Conservation (phyloP, 345 rosid species). For the Brassica incana region DNA sequence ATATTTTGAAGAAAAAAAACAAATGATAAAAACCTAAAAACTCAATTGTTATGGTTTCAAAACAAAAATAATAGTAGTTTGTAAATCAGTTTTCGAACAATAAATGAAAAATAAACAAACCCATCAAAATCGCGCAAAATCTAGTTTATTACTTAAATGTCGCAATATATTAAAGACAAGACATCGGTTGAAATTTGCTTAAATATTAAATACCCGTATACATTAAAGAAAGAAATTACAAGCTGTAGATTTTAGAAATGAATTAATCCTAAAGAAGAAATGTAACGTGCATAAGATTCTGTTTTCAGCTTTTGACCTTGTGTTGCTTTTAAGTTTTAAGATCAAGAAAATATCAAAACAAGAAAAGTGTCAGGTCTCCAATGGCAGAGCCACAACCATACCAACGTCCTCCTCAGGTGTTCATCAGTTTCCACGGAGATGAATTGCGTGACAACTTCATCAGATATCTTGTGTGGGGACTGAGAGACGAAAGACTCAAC, state of each 20-base stretch:
- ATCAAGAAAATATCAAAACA: background rate
- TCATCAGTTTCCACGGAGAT: slow-evolving; percentile 29
- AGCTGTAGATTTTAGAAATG: background rate
- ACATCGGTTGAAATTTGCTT: no score
- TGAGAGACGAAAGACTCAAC: background rate
- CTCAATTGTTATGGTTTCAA: no score
- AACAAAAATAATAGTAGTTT: no score
- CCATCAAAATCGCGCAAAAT: no score
- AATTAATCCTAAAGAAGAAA: background rate
- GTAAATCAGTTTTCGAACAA: no score
- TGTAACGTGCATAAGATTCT: background rate
- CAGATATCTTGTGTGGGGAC: slow-evolving; percentile 8
- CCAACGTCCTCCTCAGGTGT: slow-evolving; percentile 15
- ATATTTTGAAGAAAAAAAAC: no score
- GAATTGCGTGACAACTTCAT: slow-evolving; percentile 11
- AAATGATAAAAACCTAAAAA: no score
- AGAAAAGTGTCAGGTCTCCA: background rate
- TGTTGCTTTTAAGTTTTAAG: background rate
- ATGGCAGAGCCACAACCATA: slow-evolving; percentile 6
- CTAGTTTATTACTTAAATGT: no score
- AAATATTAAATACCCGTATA: no score
- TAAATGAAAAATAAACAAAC: no score
- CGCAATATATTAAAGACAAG: no score
- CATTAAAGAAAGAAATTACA: background rate
- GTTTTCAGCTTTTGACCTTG: slow-evolving; percentile 1